Conservation (phyloP, 805 yeast genomes). For the Cephaloascus albidus region DNA sequence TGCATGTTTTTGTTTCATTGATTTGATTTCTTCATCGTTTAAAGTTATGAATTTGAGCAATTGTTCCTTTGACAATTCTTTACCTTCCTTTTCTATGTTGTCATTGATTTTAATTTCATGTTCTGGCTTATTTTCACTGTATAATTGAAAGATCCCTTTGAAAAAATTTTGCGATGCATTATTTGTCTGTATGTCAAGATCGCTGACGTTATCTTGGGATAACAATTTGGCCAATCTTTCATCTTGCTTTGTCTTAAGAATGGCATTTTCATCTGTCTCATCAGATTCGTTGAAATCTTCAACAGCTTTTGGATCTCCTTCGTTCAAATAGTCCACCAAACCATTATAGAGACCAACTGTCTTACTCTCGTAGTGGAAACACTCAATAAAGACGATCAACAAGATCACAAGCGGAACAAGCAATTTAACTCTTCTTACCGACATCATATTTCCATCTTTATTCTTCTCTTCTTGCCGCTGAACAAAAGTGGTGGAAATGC, state of each 20-base stretch:
- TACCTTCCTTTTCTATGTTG: slow-evolving; percentile 4
- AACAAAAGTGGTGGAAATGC: too few relatives aligned
- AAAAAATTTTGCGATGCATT: not conserved
- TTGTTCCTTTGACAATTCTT: slow-evolving; percentile 21
- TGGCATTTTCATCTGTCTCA: not conserved
- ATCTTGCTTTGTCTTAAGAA: not conserved
- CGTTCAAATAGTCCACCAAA: too few relatives aligned
- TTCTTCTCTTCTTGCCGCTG: not conserved
- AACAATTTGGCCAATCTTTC: not conserved
- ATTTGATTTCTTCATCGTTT: slow-evolving; percentile 14
- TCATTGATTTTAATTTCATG: not conserved
- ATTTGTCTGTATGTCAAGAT: slow-evolving; percentile 17
- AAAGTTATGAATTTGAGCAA: slow-evolving; percentile 22
- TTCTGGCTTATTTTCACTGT: slow-evolving; percentile 28
- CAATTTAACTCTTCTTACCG: not conserved
- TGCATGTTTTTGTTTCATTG: slow-evolving; percentile 23
- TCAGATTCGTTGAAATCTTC: too few relatives aligned
- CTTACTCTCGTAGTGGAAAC: too few relatives aligned
- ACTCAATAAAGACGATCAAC: not conserved
- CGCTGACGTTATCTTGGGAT: not conserved
- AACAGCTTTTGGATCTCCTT: too few relatives aligned
- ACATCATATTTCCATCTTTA: not conserved
- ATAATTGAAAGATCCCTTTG: slow-evolving; percentile 21
- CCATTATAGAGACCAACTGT: too few relatives aligned
- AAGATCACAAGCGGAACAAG: not conserved